Evolutionary conservation across 345 rosid species (phyloP), one percentile per base, ranked within the genome.

Genomic region (Psidium guajava): DNA sequence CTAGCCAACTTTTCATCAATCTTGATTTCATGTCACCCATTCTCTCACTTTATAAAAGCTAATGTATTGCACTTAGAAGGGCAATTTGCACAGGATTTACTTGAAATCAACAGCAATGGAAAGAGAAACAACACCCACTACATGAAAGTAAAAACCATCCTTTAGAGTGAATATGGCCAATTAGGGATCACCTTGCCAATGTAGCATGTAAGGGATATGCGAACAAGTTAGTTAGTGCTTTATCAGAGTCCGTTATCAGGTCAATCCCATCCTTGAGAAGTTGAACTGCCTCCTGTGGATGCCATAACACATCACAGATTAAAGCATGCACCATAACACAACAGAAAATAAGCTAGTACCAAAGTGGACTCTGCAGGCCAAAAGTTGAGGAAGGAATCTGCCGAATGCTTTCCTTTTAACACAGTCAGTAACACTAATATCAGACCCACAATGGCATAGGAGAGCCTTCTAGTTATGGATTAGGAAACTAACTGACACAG

Each of bases 181-280:
- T 4, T 18, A 69, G 5, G 55, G 80, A 85, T 93, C 87, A 96
- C 98, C 98, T 94, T 57, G 85, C 85, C 90, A 97, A 88, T 83
- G 96, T 94, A 82, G 89, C 90, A 40, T 86, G 93, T 55, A 97
- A 87, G 84, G 99, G 99, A 93, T 95, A 97, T 69, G 99, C 95
- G 49, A 95, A 89, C 91, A 97, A 92, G 85, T 94, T 92, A 69
- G 93, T 90, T 28, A 97, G 93, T 53, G 87, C 96, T 90, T 93
- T 90, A 82, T 95, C 98, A n/a, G 99, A 90, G 86, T 95, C 99
- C 22, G 98, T 90, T 88, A 95, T 92, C 92, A 95, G 89, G 89
- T 97, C 99, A 92, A 97, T 95, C 84, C 96, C 98, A 92, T 97
- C 98, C 93, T 95, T 94, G 73, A 95, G 97, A 85, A 97, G 95